These are phyloP conservation scores for Vanrija sp. DNA, from an alignment of 1,284 basidiomycete species.

Conservation along the genomic window DNA sequence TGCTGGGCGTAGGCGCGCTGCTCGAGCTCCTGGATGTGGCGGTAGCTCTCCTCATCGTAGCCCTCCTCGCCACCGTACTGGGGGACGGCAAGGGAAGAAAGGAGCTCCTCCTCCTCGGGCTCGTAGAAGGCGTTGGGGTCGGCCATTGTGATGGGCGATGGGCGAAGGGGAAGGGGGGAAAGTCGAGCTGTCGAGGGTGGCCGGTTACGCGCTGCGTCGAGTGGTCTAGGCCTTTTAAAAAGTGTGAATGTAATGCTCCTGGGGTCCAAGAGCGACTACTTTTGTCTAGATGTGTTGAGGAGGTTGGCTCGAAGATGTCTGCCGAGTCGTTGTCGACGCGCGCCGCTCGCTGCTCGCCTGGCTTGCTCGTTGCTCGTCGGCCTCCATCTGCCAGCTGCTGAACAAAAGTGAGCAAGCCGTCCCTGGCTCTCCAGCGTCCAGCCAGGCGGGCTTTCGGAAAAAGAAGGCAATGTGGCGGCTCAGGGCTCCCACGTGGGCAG, in stretches of 20 bases:
- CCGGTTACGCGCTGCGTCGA: not conserved
- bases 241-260: not conserved
- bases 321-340: slow-evolving; percentile 85
- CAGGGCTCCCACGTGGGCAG: no score
- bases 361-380: slow-evolving; percentile 22
- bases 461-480: no score
- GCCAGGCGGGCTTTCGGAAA: no score
- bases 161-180: not conserved
- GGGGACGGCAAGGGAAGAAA: slow-evolving; percentile 42
- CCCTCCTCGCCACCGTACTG: slow-evolving; percentile 25
- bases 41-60: slow-evolving; percentile 39
- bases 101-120: slow-evolving; percentile 45
- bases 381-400: slow-evolving; percentile 54
- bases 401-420: slow-evolving; percentile 26
- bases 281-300: slow-evolving; percentile 63
- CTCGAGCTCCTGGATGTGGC: slow-evolving; percentile 38
- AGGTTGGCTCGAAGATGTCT: slow-evolving; percentile 84
- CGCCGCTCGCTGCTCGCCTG: slow-evolving; percentile 30
- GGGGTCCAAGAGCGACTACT: not conserved
- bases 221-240: not conserved
- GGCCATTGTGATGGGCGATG: slow-evolving; percentile 32
- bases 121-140: slow-evolving; percentile 48
- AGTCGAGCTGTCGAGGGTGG: not conserved
- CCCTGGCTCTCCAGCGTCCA: no score
- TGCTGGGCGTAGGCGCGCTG: slow-evolving; percentile 41